phyloP scores from a whole-genome alignment of 1,284 basidiomycete genomes.

The Rhodotorula sp. region DNA sequence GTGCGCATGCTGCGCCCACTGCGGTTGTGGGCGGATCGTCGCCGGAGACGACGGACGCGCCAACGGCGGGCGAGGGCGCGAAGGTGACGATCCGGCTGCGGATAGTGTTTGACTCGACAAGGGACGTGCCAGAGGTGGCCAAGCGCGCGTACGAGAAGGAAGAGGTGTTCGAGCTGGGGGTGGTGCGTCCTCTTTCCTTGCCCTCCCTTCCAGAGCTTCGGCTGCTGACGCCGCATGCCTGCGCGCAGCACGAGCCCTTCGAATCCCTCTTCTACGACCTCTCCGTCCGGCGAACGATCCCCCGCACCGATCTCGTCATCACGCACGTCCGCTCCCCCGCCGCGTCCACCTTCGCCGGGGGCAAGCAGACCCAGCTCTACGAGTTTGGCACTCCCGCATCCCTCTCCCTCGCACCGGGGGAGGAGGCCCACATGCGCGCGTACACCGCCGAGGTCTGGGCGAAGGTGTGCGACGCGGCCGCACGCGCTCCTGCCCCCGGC shows the following conservation, averaged over 20 bases:
- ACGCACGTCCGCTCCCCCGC: conserved; percentile 1
- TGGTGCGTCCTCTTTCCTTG: conserved; percentile 6
- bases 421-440: background rate
- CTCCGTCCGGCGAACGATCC: conserved; percentile 3
- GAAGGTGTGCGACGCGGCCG: background rate
- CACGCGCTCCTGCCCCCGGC: background rate
- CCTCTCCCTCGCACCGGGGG: background rate
- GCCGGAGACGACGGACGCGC: background rate
- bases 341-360: background rate
- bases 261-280: conserved; percentile 18
- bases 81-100: conserved; percentile 7
- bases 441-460: conserved; percentile 20
- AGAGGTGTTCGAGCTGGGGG: conserved; percentile 9
- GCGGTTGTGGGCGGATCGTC: background rate
- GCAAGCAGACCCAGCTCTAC: conserved; percentile 13
- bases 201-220: background rate
- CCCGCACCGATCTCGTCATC: conserved; percentile 17
- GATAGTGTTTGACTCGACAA: conserved; percentile 26
- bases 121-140: background rate
- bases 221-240: too few relatives aligned
- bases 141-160: conserved; percentile 17
- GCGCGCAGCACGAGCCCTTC: conserved; percentile 24
- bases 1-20: background rate
- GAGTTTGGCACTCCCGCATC: conserved; percentile 31
- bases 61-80: background rate